Percentiles rank a stretch among this genome's conserved stretches.
These are phyloP conservation scores for Alternaria novae-zelandiae DNA, from an alignment of 2,329 filamentous ascomycete species.

Conservation along the genomic window DNA sequence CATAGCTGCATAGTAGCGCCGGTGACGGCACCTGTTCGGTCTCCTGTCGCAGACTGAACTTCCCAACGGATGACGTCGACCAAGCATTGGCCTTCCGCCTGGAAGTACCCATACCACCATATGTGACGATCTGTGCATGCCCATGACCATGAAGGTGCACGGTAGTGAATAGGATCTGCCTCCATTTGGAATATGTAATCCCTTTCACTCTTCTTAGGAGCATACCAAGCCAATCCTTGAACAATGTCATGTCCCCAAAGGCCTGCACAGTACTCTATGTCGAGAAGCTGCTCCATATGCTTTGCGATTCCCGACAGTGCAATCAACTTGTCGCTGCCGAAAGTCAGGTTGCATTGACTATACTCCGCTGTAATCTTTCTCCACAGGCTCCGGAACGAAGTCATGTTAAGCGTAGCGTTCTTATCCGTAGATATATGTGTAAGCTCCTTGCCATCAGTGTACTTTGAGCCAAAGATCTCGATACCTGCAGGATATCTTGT, in stretches of 20 bases:
- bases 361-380: background rate
- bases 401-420: too few species aligned
- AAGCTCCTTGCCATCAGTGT: background rate
- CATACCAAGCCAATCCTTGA: background rate
- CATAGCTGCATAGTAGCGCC: too few species aligned
- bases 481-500: background rate
- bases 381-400: background rate
- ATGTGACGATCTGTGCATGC: too few species aligned
- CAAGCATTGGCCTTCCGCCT: too few species aligned
- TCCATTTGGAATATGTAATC: too few species aligned
- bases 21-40: too few species aligned
- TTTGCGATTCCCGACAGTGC: background rate
- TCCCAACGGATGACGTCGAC: too few species aligned
- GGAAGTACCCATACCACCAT: too few species aligned
- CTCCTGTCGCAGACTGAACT: too few species aligned
- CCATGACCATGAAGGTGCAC: too few species aligned
- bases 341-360: background rate
- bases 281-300: background rate
- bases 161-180: too few species aligned
- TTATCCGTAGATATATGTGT: background rate
- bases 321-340: background rate
- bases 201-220: too few species aligned
- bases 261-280: background rate
- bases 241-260: background rate
- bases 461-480: background rate